Base-by-base conservation (phyloP, 164 flowering plant species). In the Magnolia sinica region DNA sequence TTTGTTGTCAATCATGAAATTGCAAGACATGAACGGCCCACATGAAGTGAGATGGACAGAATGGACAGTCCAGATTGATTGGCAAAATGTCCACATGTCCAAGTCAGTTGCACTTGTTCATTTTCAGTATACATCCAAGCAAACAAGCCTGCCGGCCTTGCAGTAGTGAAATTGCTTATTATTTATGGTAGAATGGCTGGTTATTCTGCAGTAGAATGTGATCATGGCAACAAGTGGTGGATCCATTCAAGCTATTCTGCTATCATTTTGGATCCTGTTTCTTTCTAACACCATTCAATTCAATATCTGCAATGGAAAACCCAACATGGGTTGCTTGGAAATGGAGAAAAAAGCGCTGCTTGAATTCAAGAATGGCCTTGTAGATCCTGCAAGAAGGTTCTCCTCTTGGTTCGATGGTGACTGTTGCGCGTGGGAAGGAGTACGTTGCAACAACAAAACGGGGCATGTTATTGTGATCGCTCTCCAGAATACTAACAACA, bases 361-460 rank as follows among this genome's bases (percentile, higher is more conserved):
- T 7, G 16, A 55, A 10, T 10, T 55, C 61, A 55, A 55, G 61
- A 55, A 55, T 10, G 18, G 61, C 61, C 61, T 55, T 16, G 13
- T 19, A 1, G 63, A 78, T 31, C 72, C 66, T 19, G 66, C 19
- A 31, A 55, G 49, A 27, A 27, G 72, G 18, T 73, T 78, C 16
- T 78, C 76, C 16, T 78, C 80, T 19, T 78, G 76, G 80, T 29
- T 19, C 11, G 72, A 66, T 19, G 23, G 29, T 10, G 67, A 78
- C 13, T 78, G 80, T 45, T 78, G 80, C 67, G n/a, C n/a, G 7
- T 78, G 80, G 80, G 23, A 22, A 67, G 80, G 76, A 31, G 72
- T 68, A 37, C 7, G 4, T 7, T 78, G 76, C 72, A 24, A 73
- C 45, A 78, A 66, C 65, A 27, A 8, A 22, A 73, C 76, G 3